Evolutionary conservation across 352 stramenopile species (phyloP).

Genomic region (Pythium grandisporangium): DNA sequence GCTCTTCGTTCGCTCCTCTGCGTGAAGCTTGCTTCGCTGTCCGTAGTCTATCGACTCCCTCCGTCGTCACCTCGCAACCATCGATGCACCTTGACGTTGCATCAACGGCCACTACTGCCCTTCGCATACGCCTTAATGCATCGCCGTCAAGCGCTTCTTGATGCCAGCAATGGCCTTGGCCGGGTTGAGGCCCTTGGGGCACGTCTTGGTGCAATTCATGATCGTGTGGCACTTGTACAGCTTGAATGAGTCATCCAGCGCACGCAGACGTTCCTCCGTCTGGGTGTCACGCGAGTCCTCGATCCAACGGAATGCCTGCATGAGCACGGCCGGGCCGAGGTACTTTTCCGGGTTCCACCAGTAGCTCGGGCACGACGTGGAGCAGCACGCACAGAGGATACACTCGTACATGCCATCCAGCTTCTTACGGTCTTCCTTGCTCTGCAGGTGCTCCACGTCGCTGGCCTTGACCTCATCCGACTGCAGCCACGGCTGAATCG

Average conservation of each 20-base stretch:
- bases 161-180: slow-evolving; percentile 98
- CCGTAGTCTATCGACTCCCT: too few relatives aligned
- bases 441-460: slow-evolving; percentile 85
- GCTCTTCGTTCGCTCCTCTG: background rate
- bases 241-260: slow-evolving; percentile 98
- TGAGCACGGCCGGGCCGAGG: slow-evolving; percentile 87
- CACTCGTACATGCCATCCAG: slow-evolving; percentile 99
- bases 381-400: slow-evolving; percentile 99
- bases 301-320: slow-evolving; percentile 98
- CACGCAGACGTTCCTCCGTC: slow-evolving; percentile 92
- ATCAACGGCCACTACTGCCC: too few relatives aligned
- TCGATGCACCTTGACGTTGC: too few relatives aligned
- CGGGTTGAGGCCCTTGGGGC: slow-evolving; percentile 99
- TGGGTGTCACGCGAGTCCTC: slow-evolving; percentile 97
- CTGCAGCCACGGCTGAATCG: slow-evolving; percentile 99
- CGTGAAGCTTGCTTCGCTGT: too few relatives aligned
- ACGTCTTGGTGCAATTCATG: slow-evolving; percentile 99
- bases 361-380: slow-evolving; percentile 98
- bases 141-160: slow-evolving; percentile 91
- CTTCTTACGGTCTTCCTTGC: slow-evolving; percentile 97
- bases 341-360: slow-evolving; percentile 99
- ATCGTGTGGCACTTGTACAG: slow-evolving; percentile 99
- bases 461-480: slow-evolving; percentile 82
- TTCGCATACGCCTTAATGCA: too few relatives aligned
- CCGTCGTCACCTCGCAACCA: too few relatives aligned